These are phyloP conservation scores for Rosa hybrid DNA, from an alignment of 331 rosid species.

Conservation along the genomic window DNA sequence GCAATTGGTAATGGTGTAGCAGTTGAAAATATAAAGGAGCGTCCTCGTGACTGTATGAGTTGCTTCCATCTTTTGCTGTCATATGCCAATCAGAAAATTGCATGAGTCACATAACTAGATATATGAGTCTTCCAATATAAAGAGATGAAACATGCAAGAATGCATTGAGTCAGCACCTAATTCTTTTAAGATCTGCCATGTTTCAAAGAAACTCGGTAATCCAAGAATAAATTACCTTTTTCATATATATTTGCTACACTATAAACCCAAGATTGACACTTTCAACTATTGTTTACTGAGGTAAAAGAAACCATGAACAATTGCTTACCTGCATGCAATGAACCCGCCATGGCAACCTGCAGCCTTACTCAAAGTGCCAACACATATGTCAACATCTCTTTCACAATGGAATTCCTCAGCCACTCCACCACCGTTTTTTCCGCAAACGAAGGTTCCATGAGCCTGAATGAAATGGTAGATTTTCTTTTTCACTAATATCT, in stretches of 20 bases:
- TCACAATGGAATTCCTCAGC: conserved; percentile 90
- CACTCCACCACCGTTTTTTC: conserved; percentile 92
- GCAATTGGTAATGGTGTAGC: conserved; percentile 77
- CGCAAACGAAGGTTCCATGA: conserved; percentile 93
- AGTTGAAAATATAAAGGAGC: conserved; percentile 88
- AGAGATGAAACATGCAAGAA: neutral
- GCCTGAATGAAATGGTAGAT: conserved; percentile 47
- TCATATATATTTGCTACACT: neutral
- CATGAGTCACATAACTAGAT: neutral
- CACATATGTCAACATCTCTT: conserved; percentile 78
- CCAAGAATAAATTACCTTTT: neutral
- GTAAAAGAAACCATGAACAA: conserved; percentile 11
- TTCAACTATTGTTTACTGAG: no score
- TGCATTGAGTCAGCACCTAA: neutral
- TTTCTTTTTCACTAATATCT: neutral
- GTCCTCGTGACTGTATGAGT: conserved; percentile 92
- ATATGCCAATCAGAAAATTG: conserved; percentile 23
- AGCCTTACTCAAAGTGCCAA: conserved; percentile 94
- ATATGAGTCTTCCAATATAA: neutral
- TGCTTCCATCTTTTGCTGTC: conserved; percentile 86
- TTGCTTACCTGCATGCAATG: conserved; percentile 90
- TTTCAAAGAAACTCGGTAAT: neutral
- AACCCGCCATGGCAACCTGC: conserved; percentile 98
- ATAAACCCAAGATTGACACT: neutral
- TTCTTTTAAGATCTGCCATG: neutral